Percentiles rank a stretch among this genome's conserved stretches.
These are phyloP conservation scores for Colletotrichum shisoi DNA, from an alignment of 2,329 filamentous ascomycete genomes.

Conservation along the genomic window DNA sequence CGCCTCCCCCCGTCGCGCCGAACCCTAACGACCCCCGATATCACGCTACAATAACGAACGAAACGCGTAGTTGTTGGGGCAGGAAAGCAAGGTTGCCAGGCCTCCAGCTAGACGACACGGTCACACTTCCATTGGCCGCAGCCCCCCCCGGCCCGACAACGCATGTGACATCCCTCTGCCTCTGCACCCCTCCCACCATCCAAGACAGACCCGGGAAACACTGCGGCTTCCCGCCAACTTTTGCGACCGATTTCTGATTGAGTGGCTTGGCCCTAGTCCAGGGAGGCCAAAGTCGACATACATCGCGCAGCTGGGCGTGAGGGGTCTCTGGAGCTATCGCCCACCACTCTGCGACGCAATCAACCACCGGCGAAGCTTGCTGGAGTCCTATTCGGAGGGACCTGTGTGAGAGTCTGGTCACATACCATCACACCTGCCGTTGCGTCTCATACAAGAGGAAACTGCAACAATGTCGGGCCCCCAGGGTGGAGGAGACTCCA, in stretches of 20 bases:
- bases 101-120: slow-evolving; percentile 21
- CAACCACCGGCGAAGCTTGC: slow-evolving; percentile 26
- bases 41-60: neutral
- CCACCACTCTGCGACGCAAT: slow-evolving; percentile 28
- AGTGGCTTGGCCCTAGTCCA: slow-evolving; percentile 23
- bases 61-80: neutral
- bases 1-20: slow-evolving; percentile 9
- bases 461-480: slow-evolving; percentile 61
- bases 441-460: slow-evolving; percentile 11
- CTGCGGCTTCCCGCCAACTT: slow-evolving; percentile 39
- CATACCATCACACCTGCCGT: slow-evolving; percentile 15
- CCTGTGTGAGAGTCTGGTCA: slow-evolving; percentile 25
- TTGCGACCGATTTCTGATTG: slow-evolving; percentile 33
- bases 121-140: slow-evolving; percentile 36
- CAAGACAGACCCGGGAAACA: slow-evolving; percentile 30
- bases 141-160: slow-evolving; percentile 29
- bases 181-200: slow-evolving; percentile 38
- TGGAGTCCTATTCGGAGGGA: slow-evolving; percentile 18
- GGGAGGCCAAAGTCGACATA: slow-evolving; percentile 31
- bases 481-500: slow-evolving; percentile 87
- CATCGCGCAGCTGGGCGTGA: slow-evolving; percentile 36
- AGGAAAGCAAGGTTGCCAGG: slow-evolving; percentile 15
- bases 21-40: neutral
- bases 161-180: slow-evolving; percentile 40
- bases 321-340: slow-evolving; percentile 38